These are phyloP conservation scores for Gymnopilus dilepis DNA, from an alignment of 768 basidiomycete genomes.

Conservation along the genomic window DNA sequence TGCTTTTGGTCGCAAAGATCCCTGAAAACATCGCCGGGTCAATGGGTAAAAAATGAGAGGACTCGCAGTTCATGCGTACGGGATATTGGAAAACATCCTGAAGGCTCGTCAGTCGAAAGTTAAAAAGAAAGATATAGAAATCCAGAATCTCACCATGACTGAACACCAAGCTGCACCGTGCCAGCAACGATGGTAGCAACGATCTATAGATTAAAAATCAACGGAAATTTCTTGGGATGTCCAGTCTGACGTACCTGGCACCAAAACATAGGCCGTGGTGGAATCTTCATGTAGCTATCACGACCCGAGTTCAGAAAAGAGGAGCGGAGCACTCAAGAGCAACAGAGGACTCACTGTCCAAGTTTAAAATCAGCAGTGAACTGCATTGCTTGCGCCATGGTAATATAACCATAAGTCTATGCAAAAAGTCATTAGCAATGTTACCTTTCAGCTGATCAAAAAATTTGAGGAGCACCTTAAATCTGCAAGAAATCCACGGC, in stretches of 20 bases:
- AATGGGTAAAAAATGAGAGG: background rate
- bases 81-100: constrained; percentile 67
- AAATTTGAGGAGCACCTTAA: constrained; percentile 40
- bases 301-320: background rate
- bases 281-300: constrained; percentile 46
- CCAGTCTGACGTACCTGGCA: constrained; percentile 47
- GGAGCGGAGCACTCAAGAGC: background rate
- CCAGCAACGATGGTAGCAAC: constrained; percentile 65
- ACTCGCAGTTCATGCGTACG: constrained; percentile 39
- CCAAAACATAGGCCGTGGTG: constrained; percentile 71
- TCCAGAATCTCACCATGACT: constrained; percentile 53
- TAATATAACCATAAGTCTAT: constrained; percentile 72
- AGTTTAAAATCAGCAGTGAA: constrained; percentile 80
- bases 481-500: constrained; percentile 29
- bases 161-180: constrained; percentile 70
- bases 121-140: background rate
- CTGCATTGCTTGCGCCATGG: constrained; percentile 67
- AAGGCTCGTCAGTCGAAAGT: background rate
- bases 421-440: constrained; percentile 33
- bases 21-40: constrained; percentile 28
- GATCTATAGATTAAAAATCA: constrained; percentile 35
- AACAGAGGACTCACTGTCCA: constrained; percentile 59
- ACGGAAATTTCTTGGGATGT: background rate
- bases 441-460: no score
- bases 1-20: constrained; percentile 53